Base-by-base conservation (phyloP, 2,329 filamentous ascomycete species). In the Paecilomyces niveus region DNA sequence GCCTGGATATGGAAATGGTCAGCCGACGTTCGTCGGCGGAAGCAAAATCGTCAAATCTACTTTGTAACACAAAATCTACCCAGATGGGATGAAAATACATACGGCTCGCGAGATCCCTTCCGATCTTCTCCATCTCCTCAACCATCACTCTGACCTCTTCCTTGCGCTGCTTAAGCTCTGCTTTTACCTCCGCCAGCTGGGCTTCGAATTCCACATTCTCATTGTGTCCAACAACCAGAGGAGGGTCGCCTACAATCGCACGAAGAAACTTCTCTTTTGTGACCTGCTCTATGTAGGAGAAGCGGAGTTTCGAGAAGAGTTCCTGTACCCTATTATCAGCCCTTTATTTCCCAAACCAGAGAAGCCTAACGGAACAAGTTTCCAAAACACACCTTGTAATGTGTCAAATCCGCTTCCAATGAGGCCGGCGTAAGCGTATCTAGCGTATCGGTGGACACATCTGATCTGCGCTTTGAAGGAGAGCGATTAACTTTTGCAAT, bases 191-290 rank as follows among this genome's bases (percentile, higher is more conserved):
- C 3, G 80, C 81, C 15, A 90, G 78, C 60, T 90, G 87, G 58
- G 83, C 80, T 70, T 94, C 90, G 24, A 96, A 76, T 58, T 87
- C 86, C 54, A 88, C 78, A 70, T 97, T 97, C 70, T 97, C 92
- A 66, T 87, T 83, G 51, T 87, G 85, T 49, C 88, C 88, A 59
- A 96, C 89, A 53, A 97, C 88, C 15, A 92, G 81, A 0, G 93
- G 94, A 54, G 92, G 91, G 62, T 96, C 90, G 62, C 90, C 91
- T 15, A 95, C 91, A 66, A 97, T 95, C 63, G 90, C 88, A 65
- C 92, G 90, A 57, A 99, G 87, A 74, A 97, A 97, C 70, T 96
- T 96, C 74, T 99, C 94, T 76, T 97, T 99, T 52, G 93, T 97
- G 62, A 97, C 92, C 79, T 97, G 94, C 76, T 99, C 94, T 66